These are phyloP conservation scores for Fusarium xylarioides DNA, from an alignment of 2,329 filamentous ascomycete species.

Conservation along the genomic window DNA sequence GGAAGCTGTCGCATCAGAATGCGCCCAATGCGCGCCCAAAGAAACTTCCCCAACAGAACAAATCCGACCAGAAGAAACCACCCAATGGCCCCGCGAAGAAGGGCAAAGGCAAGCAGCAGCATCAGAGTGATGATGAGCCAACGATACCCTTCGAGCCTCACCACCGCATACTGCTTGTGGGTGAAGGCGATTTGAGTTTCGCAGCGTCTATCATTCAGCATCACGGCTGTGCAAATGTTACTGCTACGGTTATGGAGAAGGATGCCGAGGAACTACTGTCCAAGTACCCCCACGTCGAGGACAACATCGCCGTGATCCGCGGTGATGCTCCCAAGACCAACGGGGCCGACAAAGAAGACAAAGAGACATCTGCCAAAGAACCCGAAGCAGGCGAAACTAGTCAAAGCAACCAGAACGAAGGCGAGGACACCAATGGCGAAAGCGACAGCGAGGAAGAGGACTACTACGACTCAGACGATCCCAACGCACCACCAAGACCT, in stretches of 20 bases:
- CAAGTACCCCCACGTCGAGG: constrained; percentile 78
- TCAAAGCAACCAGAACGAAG: constrained; percentile 8
- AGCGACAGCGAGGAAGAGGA: constrained; percentile 30
- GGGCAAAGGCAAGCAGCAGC: constrained; percentile 40
- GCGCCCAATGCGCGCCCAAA: constrained; percentile 31
- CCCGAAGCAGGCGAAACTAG: constrained; percentile 4
- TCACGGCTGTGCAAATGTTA: constrained; percentile 72
- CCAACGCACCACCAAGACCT: constrained; percentile 27
- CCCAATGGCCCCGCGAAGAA: constrained; percentile 34
- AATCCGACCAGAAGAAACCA: constrained; percentile 30
- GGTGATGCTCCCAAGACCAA: constrained; percentile 31
- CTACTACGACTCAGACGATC: constrained; percentile 31
- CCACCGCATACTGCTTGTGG: constrained; percentile 78
- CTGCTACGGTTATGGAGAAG: constrained; percentile 75
- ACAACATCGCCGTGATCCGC: constrained; percentile 64
- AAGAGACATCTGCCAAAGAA: background rate
- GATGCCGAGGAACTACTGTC: constrained; percentile 63
- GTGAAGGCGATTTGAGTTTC: constrained; percentile 85
- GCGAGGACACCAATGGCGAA: constrained; percentile 22
- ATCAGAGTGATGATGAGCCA: constrained; percentile 47
- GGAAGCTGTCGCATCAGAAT: constrained; percentile 50
- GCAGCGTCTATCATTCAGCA: constrained; percentile 71
- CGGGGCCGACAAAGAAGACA: constrained; percentile 11
- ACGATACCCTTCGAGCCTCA: constrained; percentile 73
- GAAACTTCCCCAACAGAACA: constrained; percentile 33